Base-by-base conservation (phyloP, 805 yeast genomes). In the Saturnispora quitensis region DNA sequence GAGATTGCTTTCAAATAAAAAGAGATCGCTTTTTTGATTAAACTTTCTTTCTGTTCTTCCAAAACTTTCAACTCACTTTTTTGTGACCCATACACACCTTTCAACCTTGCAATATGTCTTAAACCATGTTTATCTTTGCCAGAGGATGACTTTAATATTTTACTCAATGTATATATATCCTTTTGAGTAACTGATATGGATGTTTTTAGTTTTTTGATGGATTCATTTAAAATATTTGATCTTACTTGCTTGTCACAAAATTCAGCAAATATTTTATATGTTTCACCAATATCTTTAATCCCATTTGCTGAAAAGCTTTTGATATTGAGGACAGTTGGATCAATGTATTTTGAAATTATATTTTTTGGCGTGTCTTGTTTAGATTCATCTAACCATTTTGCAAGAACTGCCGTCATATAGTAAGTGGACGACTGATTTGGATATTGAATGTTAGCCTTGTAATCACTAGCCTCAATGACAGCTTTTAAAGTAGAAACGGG, bases 371-470 rank as follows among this genome's bases (percentile, higher is more conserved):
- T 71, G 53, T 84, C 95, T 54, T 82, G 83, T 36, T 85, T 75
- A 0, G 95, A 84, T 45, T 74, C 77, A 0, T 87, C 74, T 35
- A 80, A 67, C 97, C 97, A 89, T 45, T 77, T 73, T 0, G 82
- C 82, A 40, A 85, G 58, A 6, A 64, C 58, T 12, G 73, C 73
- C 57, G 58, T 57, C 35, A 63, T 20, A 17, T 57, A 56, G 13
- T 42, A 47, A 3, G 49, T 35, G 9, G 53, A 52, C 2, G 47
- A 12, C 12, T 27, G n/a, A 15, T 40, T 43, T 3, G 33, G 4
- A 2, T 25, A 10, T 3, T 35, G 40, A 20, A 3, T 25, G 24
- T 38, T 38, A 38, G 10, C 8, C 3, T 18, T 18, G 22, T 12
- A 15, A 8, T 20, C 50, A n/a, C 54, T 60, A 9, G 40, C 33